These are phyloP conservation scores for Neurospora sp. DNA, from an alignment of 495 filamentous ascomycete species.

Conservation along the genomic window DNA sequence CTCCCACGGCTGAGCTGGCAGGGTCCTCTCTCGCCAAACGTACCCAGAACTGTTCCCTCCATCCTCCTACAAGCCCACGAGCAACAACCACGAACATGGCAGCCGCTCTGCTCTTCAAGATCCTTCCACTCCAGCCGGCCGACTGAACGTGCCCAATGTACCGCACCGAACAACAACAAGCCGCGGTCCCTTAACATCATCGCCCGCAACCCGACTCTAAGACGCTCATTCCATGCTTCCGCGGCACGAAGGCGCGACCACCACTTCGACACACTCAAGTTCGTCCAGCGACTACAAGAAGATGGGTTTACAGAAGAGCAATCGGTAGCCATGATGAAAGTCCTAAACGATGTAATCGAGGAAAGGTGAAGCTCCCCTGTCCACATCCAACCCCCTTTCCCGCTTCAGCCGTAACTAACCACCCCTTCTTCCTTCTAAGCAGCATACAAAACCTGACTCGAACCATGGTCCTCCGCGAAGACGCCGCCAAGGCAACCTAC, in stretches of 20 bases:
- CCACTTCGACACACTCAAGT: constrained; percentile 97
- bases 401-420: too few relatives aligned
- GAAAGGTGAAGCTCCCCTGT: constrained; percentile 52
- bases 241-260: constrained; percentile 58
- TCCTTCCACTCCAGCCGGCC: constrained; percentile 4
- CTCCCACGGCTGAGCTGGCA: constrained; percentile 46
- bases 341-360: constrained; percentile 92
- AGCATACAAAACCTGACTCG: constrained; percentile 95
- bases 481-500: constrained; percentile 77
- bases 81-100: constrained; percentile 1
- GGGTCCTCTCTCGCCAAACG: constrained; percentile 8
- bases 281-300: constrained; percentile 77
- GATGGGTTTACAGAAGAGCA: constrained; percentile 97
- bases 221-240: constrained; percentile 62
- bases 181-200: constrained; percentile 1
- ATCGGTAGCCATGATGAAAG: constrained; percentile 92
- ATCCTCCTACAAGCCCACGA: background rate
- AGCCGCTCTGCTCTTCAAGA: background rate
- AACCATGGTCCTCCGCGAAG: constrained; percentile 97
- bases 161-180: background rate
- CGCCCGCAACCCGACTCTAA: constrained; percentile 16
- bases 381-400: too few relatives aligned
- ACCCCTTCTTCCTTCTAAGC: background rate
- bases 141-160: background rate
- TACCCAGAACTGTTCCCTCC: constrained; percentile 1